These are phyloP conservation scores for Phytopythium helicoides DNA, from an alignment of 352 stramenopile genomes.

Conservation along the genomic window DNA sequence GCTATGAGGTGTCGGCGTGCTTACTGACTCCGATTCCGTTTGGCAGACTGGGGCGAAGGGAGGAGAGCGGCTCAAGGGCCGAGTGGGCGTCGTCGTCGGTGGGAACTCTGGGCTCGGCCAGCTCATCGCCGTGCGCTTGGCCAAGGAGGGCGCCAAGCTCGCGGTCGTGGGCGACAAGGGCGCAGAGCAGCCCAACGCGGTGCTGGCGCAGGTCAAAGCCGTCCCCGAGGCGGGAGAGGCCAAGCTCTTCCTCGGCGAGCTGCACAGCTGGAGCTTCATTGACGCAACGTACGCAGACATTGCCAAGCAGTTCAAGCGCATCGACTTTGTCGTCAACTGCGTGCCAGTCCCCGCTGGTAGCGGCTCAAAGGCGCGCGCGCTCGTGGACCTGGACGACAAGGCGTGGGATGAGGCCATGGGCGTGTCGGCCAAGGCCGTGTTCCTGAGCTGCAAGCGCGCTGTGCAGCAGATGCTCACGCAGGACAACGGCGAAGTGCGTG, in stretches of 20 bases:
- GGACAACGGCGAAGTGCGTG: slow-evolving; percentile 49
- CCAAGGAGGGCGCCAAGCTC: slow-evolving; percentile 61
- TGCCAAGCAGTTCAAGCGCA: slow-evolving; percentile 44
- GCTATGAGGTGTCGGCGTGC: neutral
- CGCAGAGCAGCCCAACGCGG: slow-evolving; percentile 10
- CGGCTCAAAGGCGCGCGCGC: slow-evolving; percentile 25
- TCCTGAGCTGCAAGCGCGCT: slow-evolving; percentile 68
- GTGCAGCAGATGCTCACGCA: slow-evolving; percentile 61
- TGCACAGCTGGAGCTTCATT: slow-evolving; percentile 51
- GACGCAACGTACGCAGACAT: slow-evolving; percentile 39
- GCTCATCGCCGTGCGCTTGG: slow-evolving; percentile 56
- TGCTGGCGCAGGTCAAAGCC: slow-evolving; percentile 39
- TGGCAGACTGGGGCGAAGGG: slow-evolving; percentile 50
- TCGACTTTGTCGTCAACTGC: slow-evolving; percentile 79
- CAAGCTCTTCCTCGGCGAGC: slow-evolving; percentile 43
- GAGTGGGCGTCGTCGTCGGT: slow-evolving; percentile 60
- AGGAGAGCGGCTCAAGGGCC: slow-evolving; percentile 49
- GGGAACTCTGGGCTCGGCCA: slow-evolving; percentile 58
- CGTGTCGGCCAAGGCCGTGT: slow-evolving; percentile 59
- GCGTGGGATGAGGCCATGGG: slow-evolving; percentile 61
- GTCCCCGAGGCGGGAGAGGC: slow-evolving; percentile 13
- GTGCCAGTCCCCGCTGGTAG: slow-evolving; percentile 28
- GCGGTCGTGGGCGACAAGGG: slow-evolving; percentile 39
- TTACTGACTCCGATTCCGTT: slow-evolving; percentile 3
- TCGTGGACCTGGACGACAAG: slow-evolving; percentile 40